A percentile compares a stretch with the other conserved stretches of the same genome.
Conservation (phyloP, 75 land plant genomes). For the Selaginella moellendorffii region DNA sequence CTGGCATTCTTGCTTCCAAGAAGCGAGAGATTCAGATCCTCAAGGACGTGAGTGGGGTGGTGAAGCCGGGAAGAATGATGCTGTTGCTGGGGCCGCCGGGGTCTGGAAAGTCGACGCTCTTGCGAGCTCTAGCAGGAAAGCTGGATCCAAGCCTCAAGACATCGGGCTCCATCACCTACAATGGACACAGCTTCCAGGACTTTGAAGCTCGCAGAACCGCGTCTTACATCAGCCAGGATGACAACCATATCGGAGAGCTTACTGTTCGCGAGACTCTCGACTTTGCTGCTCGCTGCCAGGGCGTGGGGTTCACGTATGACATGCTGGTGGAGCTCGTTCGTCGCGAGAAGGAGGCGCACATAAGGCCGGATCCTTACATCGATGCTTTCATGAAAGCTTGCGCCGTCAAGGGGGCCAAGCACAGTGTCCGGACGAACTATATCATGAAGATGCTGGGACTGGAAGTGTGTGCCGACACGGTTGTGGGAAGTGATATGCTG, state of each 20-base stretch:
- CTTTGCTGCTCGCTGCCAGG: background rate
- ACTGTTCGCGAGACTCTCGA: conserved; percentile 1
- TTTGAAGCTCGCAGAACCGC: background rate
- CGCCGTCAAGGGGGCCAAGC: background rate
- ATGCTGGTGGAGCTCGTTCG: conserved; percentile 13
- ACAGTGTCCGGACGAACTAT: background rate
- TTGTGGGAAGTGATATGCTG: background rate
- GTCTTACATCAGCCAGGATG: conserved; percentile 4
- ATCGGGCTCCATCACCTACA: background rate
- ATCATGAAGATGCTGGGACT: conserved; percentile 1
- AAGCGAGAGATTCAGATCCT: background rate
- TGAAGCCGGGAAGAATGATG: conserved; percentile 2
- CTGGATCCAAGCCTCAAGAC: background rate
- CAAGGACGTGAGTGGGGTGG: background rate
- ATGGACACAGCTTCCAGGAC: background rate
- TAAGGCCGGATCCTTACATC: conserved; percentile 17
- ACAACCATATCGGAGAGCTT: background rate
- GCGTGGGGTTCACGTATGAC: conserved; percentile 3
- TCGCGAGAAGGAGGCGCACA: conserved; percentile 11
- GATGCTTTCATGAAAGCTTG: conserved; percentile 22
- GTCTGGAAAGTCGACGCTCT: background rate
- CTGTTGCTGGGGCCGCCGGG: background rate
- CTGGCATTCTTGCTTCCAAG: too few relatives aligned
- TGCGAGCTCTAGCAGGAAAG: conserved; percentile 3
- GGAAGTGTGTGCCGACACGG: conserved; percentile 2